A percentile compares a stretch with the other conserved stretches of the same genome.
phyloP scores from a whole-genome alignment of 176 grass and related monocot species.

The Eleusine indica region DNA sequence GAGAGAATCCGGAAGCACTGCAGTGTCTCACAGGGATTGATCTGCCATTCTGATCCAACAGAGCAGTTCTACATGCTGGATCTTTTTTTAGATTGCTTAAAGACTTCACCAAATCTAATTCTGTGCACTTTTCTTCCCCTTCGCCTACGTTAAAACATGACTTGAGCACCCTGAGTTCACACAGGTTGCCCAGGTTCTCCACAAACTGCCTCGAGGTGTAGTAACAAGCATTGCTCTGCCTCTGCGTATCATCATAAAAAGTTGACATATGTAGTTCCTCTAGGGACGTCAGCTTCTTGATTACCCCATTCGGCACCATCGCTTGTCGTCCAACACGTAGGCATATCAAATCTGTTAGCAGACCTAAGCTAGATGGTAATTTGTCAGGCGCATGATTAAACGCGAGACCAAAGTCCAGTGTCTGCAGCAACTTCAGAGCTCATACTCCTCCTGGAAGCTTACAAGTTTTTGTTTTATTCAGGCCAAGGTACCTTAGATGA shows the following conservation, averaged over 20 bases:
- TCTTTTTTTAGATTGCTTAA: not conserved
- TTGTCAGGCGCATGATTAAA: not conserved
- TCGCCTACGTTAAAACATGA: accelerated
- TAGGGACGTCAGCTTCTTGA: not conserved
- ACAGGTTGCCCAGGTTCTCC: not conserved
- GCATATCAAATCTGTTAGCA: not conserved
- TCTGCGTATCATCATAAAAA: no score
- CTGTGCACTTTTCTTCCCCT: no score
- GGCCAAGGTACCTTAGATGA: not conserved
- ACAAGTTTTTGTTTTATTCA: no score
- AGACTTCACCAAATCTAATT: not conserved
- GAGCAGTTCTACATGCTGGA: not conserved
- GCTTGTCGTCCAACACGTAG: accelerated
- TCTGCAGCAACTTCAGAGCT: not conserved
- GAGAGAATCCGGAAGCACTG: not conserved
- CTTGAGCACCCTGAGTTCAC: not conserved
- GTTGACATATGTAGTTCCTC: not conserved
- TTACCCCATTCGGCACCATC: not conserved
- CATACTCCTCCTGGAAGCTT: not conserved
- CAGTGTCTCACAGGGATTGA: not conserved
- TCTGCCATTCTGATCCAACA: not conserved
- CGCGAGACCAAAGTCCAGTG: not conserved
- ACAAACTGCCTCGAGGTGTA: no score
- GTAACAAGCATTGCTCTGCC: no score
- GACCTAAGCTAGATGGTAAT: not conserved